Evolutionary conservation across 2,329 filamentous ascomycete species (phyloP).

Genomic region (Leptographium radiaticola): DNA sequence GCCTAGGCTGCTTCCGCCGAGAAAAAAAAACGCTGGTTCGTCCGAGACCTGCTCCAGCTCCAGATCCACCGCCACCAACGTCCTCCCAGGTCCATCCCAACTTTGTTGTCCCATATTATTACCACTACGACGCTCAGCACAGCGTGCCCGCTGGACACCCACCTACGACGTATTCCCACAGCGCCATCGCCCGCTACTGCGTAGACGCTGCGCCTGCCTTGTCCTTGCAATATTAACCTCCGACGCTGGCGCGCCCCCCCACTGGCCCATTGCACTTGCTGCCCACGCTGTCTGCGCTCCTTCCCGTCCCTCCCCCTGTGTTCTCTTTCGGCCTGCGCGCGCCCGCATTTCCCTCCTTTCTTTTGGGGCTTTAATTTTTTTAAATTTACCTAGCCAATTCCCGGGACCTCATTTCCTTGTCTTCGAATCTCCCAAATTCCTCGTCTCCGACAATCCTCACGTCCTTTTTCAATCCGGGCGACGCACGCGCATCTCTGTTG

Average conservation of each 20-base stretch:
- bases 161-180: not conserved
- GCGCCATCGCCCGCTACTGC: not conserved
- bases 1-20: too few relatives aligned
- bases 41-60: not conserved
- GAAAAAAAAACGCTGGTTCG: too few relatives aligned
- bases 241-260: not conserved
- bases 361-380: conserved; percentile 1
- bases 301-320: not conserved
- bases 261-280: not conserved
- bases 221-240: not conserved
- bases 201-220: not conserved
- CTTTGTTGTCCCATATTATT: not conserved
- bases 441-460: conserved; percentile 27
- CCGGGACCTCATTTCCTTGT: not conserved
- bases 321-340: not conserved
- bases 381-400: conserved; percentile 1
- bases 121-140: not conserved
- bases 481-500: not conserved
- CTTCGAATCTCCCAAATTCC: not conserved
- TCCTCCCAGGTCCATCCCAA: not conserved
- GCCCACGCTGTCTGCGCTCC: not conserved
- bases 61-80: not conserved
- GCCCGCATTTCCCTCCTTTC: not conserved
- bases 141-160: not conserved
- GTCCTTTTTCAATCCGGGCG: conserved; percentile 11